Percentiles rank a stretch among this genome's conserved stretches.
Conservation (phyloP, 805 yeast species). For the Candida wancherniae region DNA sequence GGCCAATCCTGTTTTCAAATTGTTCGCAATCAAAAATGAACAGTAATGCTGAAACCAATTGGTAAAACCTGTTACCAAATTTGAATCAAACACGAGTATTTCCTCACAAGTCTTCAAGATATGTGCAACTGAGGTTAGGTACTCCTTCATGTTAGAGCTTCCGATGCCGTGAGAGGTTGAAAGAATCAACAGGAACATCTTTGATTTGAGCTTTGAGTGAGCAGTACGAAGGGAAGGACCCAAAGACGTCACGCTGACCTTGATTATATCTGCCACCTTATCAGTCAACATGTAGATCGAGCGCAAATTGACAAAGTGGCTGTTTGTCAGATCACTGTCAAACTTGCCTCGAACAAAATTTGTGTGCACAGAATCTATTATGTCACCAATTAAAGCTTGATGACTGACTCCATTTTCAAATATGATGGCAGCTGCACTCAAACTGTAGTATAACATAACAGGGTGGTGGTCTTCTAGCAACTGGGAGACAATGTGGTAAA, state of each 20-base stretch:
- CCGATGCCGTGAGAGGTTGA: constrained; percentile 32
- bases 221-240: constrained; percentile 35
- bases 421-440: constrained; percentile 53
- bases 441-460: constrained; percentile 67
- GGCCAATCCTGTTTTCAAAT: constrained; percentile 33
- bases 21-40: constrained; percentile 24
- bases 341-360: constrained; percentile 32
- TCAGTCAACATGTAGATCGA: constrained; percentile 28
- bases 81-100: constrained; percentile 35
- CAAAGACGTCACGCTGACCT: constrained; percentile 28
- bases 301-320: constrained; percentile 32
- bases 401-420: constrained; percentile 54
- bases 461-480: constrained; percentile 81
- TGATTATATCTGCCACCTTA: constrained; percentile 22
- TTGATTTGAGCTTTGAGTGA: constrained; percentile 14
- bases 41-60: constrained; percentile 25
- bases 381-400: constrained; percentile 36
- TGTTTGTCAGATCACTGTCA: constrained; percentile 33
- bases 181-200: constrained; percentile 25
- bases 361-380: constrained; percentile 28
- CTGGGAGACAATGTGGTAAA: constrained; percentile 54
- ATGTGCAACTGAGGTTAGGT: constrained; percentile 19
- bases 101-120: constrained; percentile 32
- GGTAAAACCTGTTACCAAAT: constrained; percentile 30
- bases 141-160: constrained; percentile 22